Evolutionary conservation across 768 basidiomycete genomes (phyloP), one percentile per base, ranked within the genome.

Genomic region (Mycena vitilis): DNA sequence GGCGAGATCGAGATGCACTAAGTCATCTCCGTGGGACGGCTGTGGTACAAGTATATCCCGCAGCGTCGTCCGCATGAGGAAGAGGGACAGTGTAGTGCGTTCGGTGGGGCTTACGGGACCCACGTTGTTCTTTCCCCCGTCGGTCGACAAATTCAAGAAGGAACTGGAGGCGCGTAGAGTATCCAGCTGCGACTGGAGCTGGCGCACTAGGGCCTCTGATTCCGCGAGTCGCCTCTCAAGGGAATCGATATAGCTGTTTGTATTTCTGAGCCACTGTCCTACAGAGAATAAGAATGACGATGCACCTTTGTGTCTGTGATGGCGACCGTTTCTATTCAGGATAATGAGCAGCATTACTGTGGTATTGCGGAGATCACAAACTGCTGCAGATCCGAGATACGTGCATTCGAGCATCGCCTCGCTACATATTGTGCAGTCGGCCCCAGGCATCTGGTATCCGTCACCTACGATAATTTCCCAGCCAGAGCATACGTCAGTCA

Each of bases 1-100:
- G 23, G 42, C 42, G 15, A 71, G 44, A 12, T 68, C 70, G 3
- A 71, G 16, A 47, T 71, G 70, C 59, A 49, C 45, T 7, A 71
- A 20, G 36, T 71, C 70, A 9, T 71, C 70, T 10, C 22, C 59
- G 1, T 54, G n/a, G 36, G 66, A 62, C n/a, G 66, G 47, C 40
- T 10, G 40, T 3, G 70, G 70, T 34, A n/a, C 57, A 0, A 58
- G 11, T 7, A 71, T 42, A 4, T 36, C 44, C 7, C 37, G 61
- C 5, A 68, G 62, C 37, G 59, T 62, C 8, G 59, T 55, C 8
- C 63, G 63, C 30, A 71, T 45, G 18, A 67, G 18, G 36, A 40
- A 38, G n/a, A 71, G 30, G 45, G 58, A 67, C 6, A 63, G 62
- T 3, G 57, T 25, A 11, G 58, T 15, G 6, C 51, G 22, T 48